A percentile compares a stretch with the other conserved stretches of the same genome.
Evolutionary conservation across 2,329 filamentous ascomycete species (phyloP).

Genomic region (Fusarium sterilihyphosum): DNA sequence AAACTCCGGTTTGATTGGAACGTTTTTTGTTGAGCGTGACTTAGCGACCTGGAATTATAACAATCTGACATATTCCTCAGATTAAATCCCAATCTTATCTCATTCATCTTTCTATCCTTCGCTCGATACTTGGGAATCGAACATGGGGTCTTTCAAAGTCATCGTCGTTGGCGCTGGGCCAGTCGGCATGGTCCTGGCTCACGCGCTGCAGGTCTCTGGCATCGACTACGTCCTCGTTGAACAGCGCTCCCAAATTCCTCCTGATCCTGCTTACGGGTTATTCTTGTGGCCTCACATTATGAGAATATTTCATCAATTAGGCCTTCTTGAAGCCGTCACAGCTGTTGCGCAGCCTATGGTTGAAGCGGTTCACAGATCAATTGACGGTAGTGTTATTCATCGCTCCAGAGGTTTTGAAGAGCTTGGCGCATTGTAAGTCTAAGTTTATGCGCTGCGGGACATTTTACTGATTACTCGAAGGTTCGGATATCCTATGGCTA

Average conservation of each 20-base stretch:
- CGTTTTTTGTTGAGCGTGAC: background rate
- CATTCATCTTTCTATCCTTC: fast-evolving
- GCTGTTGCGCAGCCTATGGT: constrained; percentile 15
- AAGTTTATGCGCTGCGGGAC: fast-evolving
- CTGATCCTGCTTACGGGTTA: constrained; percentile 17
- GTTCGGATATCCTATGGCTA: constrained; percentile 16
- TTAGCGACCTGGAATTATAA: background rate
- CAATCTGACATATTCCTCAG: background rate
- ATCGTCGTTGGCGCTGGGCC: constrained; percentile 23
- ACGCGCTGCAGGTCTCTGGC: constrained; percentile 6
- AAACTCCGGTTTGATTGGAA: background rate
- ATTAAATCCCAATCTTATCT: background rate
- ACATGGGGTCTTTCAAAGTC: constrained; percentile 17
- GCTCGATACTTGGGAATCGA: fast-evolving
- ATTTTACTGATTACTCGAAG: fast-evolving
- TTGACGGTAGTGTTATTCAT: background rate
- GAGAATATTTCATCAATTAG: constrained; percentile 16
- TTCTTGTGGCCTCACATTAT: constrained; percentile 26
- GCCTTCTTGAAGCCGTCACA: background rate
- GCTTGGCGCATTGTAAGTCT: background rate
- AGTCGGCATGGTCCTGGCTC: constrained; percentile 11
- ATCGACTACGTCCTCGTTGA: constrained; percentile 22
- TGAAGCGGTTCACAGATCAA: constrained; percentile 2
- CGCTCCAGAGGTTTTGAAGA: background rate
- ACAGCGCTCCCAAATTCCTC: constrained; percentile 15